Conservation (phyloP, 148 eudicot species). For the Amaranthus cruentus region DNA sequence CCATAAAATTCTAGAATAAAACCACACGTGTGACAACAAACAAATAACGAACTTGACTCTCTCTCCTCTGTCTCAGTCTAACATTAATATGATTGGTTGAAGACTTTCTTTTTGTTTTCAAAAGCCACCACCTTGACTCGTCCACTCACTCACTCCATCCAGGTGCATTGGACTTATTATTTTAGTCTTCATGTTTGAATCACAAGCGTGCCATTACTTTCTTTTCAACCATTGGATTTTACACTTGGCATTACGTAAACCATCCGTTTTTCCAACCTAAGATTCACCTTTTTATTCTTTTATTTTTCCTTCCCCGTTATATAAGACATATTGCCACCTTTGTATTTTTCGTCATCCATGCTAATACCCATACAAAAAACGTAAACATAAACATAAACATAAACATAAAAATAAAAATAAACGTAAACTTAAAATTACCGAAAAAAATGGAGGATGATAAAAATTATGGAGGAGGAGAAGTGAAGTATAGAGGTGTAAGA, state of each 20-base stretch:
- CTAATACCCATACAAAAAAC: neutral
- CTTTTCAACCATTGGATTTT: constrained; percentile 21
- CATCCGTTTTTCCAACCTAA: constrained; percentile 18
- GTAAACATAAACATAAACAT: no score
- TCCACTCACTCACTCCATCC: constrained; percentile 31
- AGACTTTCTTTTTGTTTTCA: constrained; percentile 17
- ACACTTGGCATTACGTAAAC: constrained; percentile 28
- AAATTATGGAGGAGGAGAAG: constrained; percentile 31
- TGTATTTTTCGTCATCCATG: constrained; percentile 17
- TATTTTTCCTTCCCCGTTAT: constrained; percentile 9
- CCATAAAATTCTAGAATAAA: neutral
- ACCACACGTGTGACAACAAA: constrained; percentile 28
- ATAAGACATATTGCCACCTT: constrained; percentile 17
- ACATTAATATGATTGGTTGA: constrained; percentile 1
- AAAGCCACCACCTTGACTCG: constrained; percentile 64
- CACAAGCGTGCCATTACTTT: constrained; percentile 18
- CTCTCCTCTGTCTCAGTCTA: neutral
- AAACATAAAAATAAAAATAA: no score
- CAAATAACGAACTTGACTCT: constrained; percentile 13
- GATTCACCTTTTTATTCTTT: constrained; percentile 5
- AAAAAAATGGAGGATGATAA: constrained; percentile 27
- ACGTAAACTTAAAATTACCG: neutral
- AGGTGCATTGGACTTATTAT: constrained; percentile 44
- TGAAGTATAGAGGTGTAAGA: constrained; percentile 69
- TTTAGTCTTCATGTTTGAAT: constrained; percentile 15